Evolutionary conservation across 768 basidiomycete species (phyloP), one percentile per base, ranked within the genome.

Genomic region (Xerocomellus dryophilus): DNA sequence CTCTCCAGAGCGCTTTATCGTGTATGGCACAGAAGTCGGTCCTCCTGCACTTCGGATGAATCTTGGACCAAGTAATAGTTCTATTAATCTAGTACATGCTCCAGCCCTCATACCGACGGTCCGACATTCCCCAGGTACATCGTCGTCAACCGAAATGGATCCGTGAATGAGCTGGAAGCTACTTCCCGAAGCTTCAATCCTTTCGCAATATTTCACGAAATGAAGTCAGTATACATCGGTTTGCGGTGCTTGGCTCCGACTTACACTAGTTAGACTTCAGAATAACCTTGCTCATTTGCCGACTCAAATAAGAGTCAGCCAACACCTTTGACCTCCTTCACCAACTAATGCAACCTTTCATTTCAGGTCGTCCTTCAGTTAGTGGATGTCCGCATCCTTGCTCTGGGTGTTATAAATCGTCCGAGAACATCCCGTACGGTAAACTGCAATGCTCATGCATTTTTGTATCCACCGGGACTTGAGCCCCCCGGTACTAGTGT

Each of bases 11-110:
- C 80, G 34, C 69, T 91, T 48, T 76, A 80, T 64, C 76, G 85
- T 31, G 74, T 86, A 36, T 85, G 81, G 80, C 90, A 92, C 65
- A 81, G 88, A 50, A 79, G 77, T 62, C 75, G 73, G 36, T 82
- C 82, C 4, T 76, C 78, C n/a, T 92, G 90, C 64, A 90, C 89
- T 20, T 68, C 81, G 7, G 86, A 90, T 61, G 91, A 93, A 70
- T 74, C 88, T 20, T 93, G 90, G 89, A 91, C 89, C 45, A 89
- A 83, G 86, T 90, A 66, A 61, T 74, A 67, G 5, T 47, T 25
- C 32, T 51, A 36, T 62, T 57, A 18, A 54, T 43, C 43, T 12
- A 5, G n/a, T 40, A 6, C 7, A 25, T 5, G 18, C 31, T 41
- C 34, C 43, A 46, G 17, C 50, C 25, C 32, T 36, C 23, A 20